Percentiles rank a stretch among this genome's conserved stretches.
These are phyloP conservation scores for Pythium insidiosum DNA, from an alignment of 352 stramenopile genomes.

Conservation along the genomic window DNA sequence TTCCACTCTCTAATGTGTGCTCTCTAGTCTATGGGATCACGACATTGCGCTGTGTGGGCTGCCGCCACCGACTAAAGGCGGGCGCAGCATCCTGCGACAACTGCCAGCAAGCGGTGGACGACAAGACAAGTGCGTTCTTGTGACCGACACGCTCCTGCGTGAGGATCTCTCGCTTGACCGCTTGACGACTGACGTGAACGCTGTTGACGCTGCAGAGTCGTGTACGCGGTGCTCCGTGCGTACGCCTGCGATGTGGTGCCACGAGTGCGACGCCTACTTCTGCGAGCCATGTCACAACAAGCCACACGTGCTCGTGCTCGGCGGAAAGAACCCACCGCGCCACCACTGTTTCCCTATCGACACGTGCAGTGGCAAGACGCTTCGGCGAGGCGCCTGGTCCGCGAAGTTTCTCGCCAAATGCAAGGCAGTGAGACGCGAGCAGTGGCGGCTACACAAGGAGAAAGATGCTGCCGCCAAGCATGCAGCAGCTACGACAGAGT, in stretches of 20 bases:
- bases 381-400: too few relatives aligned
- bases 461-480: too few relatives aligned
- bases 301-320: slow-evolving; percentile 42
- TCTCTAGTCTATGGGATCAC: slow-evolving; percentile 59
- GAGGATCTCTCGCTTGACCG: too few relatives aligned
- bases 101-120: slow-evolving; percentile 25
- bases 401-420: too few relatives aligned
- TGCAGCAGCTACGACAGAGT: too few relatives aligned
- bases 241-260: slow-evolving; percentile 48
- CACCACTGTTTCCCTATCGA: slow-evolving; percentile 57
- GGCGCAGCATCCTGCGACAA: slow-evolving; percentile 25
- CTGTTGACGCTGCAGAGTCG: slow-evolving; percentile 28
- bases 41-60: slow-evolving; percentile 33
- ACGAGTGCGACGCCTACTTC: slow-evolving; percentile 57
- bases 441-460: too few relatives aligned
- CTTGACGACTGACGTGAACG: too few relatives aligned
- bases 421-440: too few relatives aligned
- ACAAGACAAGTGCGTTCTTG: slow-evolving; percentile 10
- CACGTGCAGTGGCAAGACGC: too few relatives aligned
- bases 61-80: slow-evolving; percentile 26
- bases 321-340: slow-evolving; percentile 11
- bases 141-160: too few relatives aligned
- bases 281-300: slow-evolving; percentile 43
- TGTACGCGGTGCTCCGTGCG: slow-evolving; percentile 32
- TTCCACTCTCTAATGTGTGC: too few relatives aligned